phyloP scores from a whole-genome alignment of 345 rosid species.

The Physaria fendleri region DNA sequence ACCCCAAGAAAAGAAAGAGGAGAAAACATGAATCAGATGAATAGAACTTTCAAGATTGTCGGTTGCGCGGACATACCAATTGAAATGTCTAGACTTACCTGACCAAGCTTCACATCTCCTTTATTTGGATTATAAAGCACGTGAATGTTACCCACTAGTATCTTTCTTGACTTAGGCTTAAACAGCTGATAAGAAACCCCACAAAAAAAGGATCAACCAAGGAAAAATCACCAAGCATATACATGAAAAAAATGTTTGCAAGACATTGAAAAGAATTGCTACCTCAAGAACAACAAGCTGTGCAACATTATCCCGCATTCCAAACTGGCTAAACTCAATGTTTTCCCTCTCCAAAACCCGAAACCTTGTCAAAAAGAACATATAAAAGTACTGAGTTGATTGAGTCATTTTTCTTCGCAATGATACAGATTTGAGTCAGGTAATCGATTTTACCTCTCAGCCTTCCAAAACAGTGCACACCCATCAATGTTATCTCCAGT shows the following conservation, averaged over 20 bases:
- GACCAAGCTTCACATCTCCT: conserved; percentile 80
- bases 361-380: conserved; percentile 36
- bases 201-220: conserved; percentile 33
- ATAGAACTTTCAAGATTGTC: neutral
- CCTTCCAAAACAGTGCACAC: conserved; percentile 79
- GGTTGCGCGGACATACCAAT: neutral
- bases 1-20: neutral
- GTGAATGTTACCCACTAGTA: conserved; percentile 66
- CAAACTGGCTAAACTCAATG: conserved; percentile 57
- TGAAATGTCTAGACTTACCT: conserved; percentile 38
- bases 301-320: conserved; percentile 74
- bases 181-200: conserved; percentile 45
- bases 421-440: neutral
- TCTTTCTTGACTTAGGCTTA: conserved; percentile 44
- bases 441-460: conserved; percentile 41
- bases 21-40: conserved; percentile 12
- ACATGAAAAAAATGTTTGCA: neutral
- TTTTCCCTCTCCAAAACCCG: conserved; percentile 54
- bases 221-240: conserved; percentile 24
- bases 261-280: neutral
- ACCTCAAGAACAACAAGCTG: conserved; percentile 79
- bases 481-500: conserved; percentile 75
- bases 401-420: neutral
- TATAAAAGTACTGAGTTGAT: neutral
- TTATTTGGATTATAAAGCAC: conserved; percentile 59